Conservation (phyloP, 495 filamentous ascomycete genomes). For the Bryoglossum gracile region DNA sequence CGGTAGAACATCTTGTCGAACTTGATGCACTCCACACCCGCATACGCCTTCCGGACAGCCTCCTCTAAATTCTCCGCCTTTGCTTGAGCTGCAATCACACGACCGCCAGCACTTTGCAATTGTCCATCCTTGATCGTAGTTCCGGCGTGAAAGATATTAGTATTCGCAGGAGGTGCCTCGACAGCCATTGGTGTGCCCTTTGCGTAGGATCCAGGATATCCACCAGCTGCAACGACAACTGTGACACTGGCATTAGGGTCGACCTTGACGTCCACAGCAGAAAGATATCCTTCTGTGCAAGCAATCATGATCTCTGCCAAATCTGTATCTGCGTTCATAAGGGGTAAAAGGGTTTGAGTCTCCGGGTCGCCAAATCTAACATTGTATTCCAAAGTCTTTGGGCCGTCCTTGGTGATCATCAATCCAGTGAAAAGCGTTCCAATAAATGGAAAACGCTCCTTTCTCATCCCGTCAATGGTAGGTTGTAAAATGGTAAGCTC, state of each 20-base stretch:
- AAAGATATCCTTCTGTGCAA: slow-evolving; percentile 68
- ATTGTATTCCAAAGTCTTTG: slow-evolving; percentile 93
- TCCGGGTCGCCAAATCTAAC: slow-evolving; percentile 95
- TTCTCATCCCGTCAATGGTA: slow-evolving; percentile 81
- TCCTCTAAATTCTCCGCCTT: slow-evolving; percentile 66
- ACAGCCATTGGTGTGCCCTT: slow-evolving; percentile 67
- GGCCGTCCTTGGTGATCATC: slow-evolving; percentile 85
- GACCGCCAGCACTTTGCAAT: slow-evolving; percentile 72
- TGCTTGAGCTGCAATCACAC: slow-evolving; percentile 85
- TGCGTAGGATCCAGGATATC: slow-evolving; percentile 86
- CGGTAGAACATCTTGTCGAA: slow-evolving; percentile 91
- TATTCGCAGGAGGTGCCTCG: slow-evolving; percentile 32
- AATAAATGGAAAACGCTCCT: slow-evolving; percentile 69
- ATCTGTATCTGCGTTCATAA: slow-evolving; percentile 74
- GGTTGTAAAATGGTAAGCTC: slow-evolving; percentile 80
- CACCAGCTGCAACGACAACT: slow-evolving; percentile 86
- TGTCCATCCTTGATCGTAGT: slow-evolving; percentile 57
- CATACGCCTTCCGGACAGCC: slow-evolving; percentile 79
- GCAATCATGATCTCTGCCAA: slow-evolving; percentile 86
- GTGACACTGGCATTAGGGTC: slow-evolving; percentile 69
- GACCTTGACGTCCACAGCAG: slow-evolving; percentile 60
- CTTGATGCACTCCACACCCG: slow-evolving; percentile 65
- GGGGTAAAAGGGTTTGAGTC: slow-evolving; percentile 82
- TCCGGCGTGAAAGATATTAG: slow-evolving; percentile 87
- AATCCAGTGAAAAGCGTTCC: slow-evolving; percentile 92